These are phyloP conservation scores for Vachellia pachyceras DNA, from an alignment of 306 rosid species.

Conservation along the genomic window DNA sequence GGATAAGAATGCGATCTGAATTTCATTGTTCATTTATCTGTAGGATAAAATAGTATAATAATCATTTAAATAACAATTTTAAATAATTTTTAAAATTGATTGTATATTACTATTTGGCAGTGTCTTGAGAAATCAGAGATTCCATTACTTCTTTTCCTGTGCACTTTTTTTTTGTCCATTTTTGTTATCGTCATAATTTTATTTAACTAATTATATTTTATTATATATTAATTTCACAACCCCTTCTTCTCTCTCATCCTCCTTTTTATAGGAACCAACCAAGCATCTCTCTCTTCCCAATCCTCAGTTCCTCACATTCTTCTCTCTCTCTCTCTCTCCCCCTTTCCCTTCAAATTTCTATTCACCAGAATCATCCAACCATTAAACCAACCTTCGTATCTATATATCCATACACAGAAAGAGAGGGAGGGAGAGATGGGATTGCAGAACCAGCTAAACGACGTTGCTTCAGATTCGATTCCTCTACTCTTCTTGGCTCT, in stretches of 20 bases:
- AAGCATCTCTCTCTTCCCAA: slow-evolving; percentile 8
- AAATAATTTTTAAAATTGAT: too few relatives aligned
- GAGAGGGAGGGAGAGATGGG: slow-evolving; percentile 52
- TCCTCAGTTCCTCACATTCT: slow-evolving; percentile 3
- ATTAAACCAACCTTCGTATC: not conserved
- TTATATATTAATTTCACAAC: too few relatives aligned
- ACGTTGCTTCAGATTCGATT: slow-evolving; percentile 86
- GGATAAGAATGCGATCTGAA: too few relatives aligned
- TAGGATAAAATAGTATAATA: too few relatives aligned
- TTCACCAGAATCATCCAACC: not conserved
- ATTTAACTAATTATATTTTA: not conserved
- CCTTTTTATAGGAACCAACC: slow-evolving; percentile 23
- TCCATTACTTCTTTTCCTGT: not conserved
- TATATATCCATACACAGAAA: not conserved
- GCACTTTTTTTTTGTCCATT: not conserved
- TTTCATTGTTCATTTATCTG: too few relatives aligned
- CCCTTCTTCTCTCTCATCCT: not conserved
- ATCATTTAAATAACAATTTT: too few relatives aligned
- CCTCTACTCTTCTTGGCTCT: slow-evolving; percentile 68
- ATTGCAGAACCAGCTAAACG: slow-evolving; percentile 74
- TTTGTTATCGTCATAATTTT: not conserved
- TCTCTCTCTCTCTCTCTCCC: not conserved
- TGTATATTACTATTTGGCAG: too few relatives aligned
- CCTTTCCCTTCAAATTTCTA: too few relatives aligned
- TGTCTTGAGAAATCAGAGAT: too few relatives aligned